phyloP scores from a whole-genome alignment of 2,329 filamentous ascomycete genomes.

The Ascosphaera apis region DNA sequence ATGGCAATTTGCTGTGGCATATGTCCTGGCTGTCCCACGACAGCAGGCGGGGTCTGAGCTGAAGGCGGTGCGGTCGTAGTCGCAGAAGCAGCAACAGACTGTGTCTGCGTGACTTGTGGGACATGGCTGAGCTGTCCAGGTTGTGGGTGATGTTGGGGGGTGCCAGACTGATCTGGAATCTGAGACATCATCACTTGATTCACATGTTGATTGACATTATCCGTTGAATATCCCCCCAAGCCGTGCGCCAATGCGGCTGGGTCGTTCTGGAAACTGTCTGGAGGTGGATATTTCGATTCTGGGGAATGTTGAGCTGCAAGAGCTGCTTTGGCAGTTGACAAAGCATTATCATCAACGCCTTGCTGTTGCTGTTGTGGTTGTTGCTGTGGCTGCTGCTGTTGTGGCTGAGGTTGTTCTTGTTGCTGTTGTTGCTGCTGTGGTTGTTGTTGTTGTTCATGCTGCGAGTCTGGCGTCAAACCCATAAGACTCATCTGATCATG shows the following conservation, averaged over 20 bases:
- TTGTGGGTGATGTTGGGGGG: constrained; percentile 5
- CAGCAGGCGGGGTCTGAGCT: constrained; percentile 12
- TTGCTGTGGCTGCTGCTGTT: constrained; percentile 19
- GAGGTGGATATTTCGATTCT: constrained; percentile 21
- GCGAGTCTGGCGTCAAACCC: constrained; percentile 14
- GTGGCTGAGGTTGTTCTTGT: constrained; percentile 16
- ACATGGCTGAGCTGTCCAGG: too few species aligned
- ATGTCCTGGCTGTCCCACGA: too few species aligned
- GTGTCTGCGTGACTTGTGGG: too few species aligned
- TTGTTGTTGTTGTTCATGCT: constrained; percentile 14
- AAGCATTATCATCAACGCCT: constrained; percentile 25
- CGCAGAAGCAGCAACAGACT: not conserved
- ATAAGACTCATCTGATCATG: constrained; percentile 1
- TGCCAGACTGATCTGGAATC: constrained; percentile 3
- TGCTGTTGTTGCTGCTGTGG: constrained; percentile 23
- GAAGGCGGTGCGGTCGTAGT: constrained; percentile 9
- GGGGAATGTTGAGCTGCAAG: constrained; percentile 19
- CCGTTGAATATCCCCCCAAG: too few species aligned
- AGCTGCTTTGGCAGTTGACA: constrained; percentile 24
- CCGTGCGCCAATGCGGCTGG: constrained; percentile 13
- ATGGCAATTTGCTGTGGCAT: too few species aligned
- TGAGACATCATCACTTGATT: too few species aligned
- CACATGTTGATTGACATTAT: too few species aligned
- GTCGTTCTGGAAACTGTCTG: constrained; percentile 16
- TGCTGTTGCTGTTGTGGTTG: constrained; percentile 30